phyloP scores from a whole-genome alignment of 1,139 yeast species.

The Hemisphaericaspora subhashii region DNA sequence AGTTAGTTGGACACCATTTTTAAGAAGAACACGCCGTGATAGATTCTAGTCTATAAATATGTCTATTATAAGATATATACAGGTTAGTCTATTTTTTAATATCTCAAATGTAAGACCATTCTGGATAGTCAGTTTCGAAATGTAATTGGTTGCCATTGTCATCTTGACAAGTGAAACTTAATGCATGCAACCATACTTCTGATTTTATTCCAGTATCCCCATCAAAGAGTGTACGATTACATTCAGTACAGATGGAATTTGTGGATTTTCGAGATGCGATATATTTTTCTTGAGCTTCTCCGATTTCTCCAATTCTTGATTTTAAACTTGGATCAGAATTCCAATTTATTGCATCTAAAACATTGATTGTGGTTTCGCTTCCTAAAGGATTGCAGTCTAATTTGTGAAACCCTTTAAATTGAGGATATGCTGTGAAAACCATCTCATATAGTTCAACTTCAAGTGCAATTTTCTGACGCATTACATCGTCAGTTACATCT shows the following conservation, averaged over 20 bases:
- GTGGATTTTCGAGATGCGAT: background rate
- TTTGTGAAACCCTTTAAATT: constrained; percentile 13
- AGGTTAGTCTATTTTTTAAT: constrained; percentile 10
- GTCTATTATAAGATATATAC: no score
- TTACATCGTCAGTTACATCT: constrained; percentile 10
- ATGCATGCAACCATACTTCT: constrained; percentile 60
- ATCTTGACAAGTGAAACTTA: constrained; percentile 9
- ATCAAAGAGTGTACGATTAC: constrained; percentile 40
- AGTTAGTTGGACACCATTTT: background rate
- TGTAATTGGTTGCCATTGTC: constrained; percentile 14
- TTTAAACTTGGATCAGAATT: constrained; percentile 11
- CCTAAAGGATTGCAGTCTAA: constrained; percentile 6
- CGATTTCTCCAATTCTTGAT: constrained; percentile 18
- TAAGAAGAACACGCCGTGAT: no score
- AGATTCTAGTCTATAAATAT: no score
- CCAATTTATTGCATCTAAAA: constrained; percentile 18
- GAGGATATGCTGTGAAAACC: constrained; percentile 20
- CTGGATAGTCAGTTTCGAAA: constrained; percentile 39
- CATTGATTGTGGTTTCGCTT: constrained; percentile 16
- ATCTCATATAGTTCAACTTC: constrained; percentile 30
- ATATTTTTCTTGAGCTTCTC: constrained; percentile 13
- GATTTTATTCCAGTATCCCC: constrained; percentile 11
- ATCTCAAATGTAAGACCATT: constrained; percentile 31
- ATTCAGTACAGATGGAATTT: constrained; percentile 33
- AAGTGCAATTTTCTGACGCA: constrained; percentile 21